These are phyloP conservation scores for Cutaneotrichosporon arboriforme DNA, from an alignment of 1,284 basidiomycete species.

Conservation along the genomic window DNA sequence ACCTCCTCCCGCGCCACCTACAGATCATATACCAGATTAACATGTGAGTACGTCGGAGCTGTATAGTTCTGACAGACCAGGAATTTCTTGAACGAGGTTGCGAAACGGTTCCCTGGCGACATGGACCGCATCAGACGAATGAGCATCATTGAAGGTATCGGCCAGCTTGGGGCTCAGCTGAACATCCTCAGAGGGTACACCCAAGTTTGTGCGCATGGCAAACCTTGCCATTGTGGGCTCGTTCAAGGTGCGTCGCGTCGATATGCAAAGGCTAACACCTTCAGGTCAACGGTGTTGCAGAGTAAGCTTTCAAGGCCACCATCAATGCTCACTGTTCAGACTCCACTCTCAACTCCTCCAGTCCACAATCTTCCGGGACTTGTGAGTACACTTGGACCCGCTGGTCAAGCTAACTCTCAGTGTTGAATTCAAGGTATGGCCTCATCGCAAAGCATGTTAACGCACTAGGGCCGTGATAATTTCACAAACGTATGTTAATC, in stretches of 20 bases:
- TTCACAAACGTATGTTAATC: constrained; percentile 44
- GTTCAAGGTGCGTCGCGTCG: constrained; percentile 50
- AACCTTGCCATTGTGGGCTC: constrained; percentile 57
- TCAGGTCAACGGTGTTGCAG: constrained; percentile 85
- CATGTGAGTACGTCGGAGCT: constrained; percentile 47
- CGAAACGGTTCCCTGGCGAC: constrained; percentile 80
- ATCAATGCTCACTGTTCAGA: constrained; percentile 1
- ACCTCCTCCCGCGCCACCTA: constrained; percentile 62
- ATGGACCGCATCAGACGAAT: constrained; percentile 70
- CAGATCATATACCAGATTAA: constrained; percentile 84
- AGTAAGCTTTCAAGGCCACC: constrained; percentile 41
- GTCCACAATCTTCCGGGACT: constrained; percentile 81
- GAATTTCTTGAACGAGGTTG: constrained; percentile 59
- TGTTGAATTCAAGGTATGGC: constrained; percentile 35
- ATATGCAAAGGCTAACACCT: not conserved
- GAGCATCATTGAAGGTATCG: constrained; percentile 81
- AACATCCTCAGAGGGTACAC: constrained; percentile 61
- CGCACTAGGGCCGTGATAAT: constrained; percentile 34
- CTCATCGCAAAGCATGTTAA: not conserved
- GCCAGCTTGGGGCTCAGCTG: constrained; percentile 2
- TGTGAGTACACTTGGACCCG: constrained; percentile 42
- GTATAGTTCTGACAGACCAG: constrained; percentile 34
- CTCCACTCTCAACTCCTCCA: constrained; percentile 54
- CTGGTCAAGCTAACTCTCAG: not conserved
- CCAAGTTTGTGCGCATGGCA: constrained; percentile 83